Base-by-base conservation (phyloP, 2,329 filamentous ascomycete genomes). In the Thermothelomyces thermophilus region DNA sequence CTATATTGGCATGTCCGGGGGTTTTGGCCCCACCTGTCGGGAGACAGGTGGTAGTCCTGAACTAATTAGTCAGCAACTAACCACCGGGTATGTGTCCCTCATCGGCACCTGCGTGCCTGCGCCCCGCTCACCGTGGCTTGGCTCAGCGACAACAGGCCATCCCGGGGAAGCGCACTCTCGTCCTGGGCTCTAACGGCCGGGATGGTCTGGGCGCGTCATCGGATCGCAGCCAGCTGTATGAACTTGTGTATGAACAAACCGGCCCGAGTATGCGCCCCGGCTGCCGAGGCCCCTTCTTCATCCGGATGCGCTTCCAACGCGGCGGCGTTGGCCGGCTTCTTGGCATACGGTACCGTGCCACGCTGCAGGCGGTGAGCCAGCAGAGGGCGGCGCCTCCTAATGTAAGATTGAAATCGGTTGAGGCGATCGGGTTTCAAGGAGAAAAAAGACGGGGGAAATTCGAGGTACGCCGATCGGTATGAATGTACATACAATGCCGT, bases 171-270 rank as follows among this genome's bases (percentile, higher is more conserved):
- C 56, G 65, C 7, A 59, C 62, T 2, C 56, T 66, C n/a, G 57
- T 65, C 16, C 56, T 67, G 36, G 65, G 65, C 17, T 60, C 64
- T 36, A 67, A 66, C 48, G 65, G 65, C 8, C 65, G 60, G 60
- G 65, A 64, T 3, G 67, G 66, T 41, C 54, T 66, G 22, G 62
- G 64, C 1, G 65, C 13, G 60, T 66, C 9, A 54, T 66, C 33
- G 63, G 62, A 9, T 58, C 62, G 19, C 56, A 59, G 47, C 50
- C 66, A n/a, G n/a, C n/a, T n/a, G n/a, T n/a, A n/a, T n/a, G n/a
- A n/a, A n/a, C n/a, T n/a, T n/a, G n/a, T n/a, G n/a, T n/a, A n/a
- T n/a, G n/a, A n/a, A n/a, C n/a, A 7, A 67, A 62, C 50, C 57
- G 60, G 19, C 52, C 60, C 7, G 52, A 61, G 48, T 67, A 65